Evolutionary conservation across 805 yeast genomes (phyloP), one percentile per base, ranked within the genome.

Genomic region (Candida alai): DNA sequence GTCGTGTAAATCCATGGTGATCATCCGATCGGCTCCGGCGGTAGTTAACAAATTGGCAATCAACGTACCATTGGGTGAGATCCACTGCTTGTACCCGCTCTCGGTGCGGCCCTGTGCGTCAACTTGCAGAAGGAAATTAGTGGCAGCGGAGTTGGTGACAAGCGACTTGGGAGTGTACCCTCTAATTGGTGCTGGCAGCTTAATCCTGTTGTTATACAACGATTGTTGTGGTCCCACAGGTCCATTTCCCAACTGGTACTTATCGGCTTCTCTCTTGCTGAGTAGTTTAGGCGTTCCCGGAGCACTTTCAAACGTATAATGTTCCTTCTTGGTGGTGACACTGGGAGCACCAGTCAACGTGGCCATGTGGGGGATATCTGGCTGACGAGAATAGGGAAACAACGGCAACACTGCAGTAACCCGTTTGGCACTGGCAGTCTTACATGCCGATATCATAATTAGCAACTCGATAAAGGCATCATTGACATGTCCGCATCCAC

Each of bases 1-100:
- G 52, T 93, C 98, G 56, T 93, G 99, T 38, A 93, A 68, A 54
- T 93, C 99, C 97, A 93, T 89, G 2, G 99, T 93, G 44, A 93
- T 88, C 37, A 89, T 80, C 51, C 94, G 93, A 59, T 93, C 95
- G 1, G 97, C 96, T 24, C 98, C 98, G 0, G 97, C 93, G 2
- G 90, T 76, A 3, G 87, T 84, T 43, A 93, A 65, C 41, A 93
- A 63, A 47, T 87, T 83, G 24, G 97, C 97, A 44, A 93, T 76
- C 41, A 93, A 67, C 2, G 95, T 88, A 9, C 98, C 98, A 22
- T 89, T 79, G 61, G 89, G 97, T 1, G 96, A 93, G 22, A 89
- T 82, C 97, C 98, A 93, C 46, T 87, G 81, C 53, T 85, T 86
- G 60, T 88, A 85, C 2, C 94, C 93, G 11, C 83, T 65, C 40